Conservation (phyloP, 495 filamentous ascomycete species). For the Penicillium salamii region DNA sequence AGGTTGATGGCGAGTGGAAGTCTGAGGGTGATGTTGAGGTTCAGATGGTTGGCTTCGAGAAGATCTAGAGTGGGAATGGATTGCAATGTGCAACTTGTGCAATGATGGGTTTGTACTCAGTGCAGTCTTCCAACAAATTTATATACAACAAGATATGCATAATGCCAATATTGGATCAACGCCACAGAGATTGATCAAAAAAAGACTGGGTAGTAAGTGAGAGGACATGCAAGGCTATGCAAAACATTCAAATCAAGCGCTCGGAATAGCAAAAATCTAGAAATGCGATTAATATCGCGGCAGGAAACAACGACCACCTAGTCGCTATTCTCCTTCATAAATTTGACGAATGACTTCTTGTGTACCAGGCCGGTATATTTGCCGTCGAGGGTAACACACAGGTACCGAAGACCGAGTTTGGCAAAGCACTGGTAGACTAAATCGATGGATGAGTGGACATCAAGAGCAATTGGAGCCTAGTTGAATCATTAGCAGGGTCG, state of each 20-base stretch:
- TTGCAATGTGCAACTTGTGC: neutral
- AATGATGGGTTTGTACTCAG: neutral
- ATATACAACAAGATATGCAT: neutral
- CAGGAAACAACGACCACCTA: neutral
- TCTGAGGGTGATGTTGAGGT: conserved; percentile 41
- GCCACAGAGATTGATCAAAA: neutral
- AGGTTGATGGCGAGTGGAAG: conserved; percentile 38
- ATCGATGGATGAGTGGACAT: conserved; percentile 89
- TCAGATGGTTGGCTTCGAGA: conserved; percentile 47
- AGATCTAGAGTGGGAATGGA: conserved; percentile 7
- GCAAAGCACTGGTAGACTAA: conserved; percentile 96
- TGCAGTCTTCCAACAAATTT: too few relatives aligned
- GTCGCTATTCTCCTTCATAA: conserved; percentile 65
- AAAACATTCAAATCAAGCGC: neutral
- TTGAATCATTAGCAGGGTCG: conserved; percentile 2
- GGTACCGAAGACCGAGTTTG: conserved; percentile 87
- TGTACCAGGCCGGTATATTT: conserved; percentile 89
- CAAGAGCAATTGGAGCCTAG: conserved; percentile 78
- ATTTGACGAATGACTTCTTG: conserved; percentile 96
- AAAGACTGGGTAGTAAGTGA: neutral
- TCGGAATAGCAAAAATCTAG: neutral
- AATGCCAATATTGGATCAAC: conserved; percentile 1
- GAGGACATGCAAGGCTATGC: conserved; percentile 22
- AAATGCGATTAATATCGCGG: neutral
- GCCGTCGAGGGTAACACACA: conserved; percentile 83